Conservation (phyloP, 345 rosid genomes). For the Citrus hindsii region DNA sequence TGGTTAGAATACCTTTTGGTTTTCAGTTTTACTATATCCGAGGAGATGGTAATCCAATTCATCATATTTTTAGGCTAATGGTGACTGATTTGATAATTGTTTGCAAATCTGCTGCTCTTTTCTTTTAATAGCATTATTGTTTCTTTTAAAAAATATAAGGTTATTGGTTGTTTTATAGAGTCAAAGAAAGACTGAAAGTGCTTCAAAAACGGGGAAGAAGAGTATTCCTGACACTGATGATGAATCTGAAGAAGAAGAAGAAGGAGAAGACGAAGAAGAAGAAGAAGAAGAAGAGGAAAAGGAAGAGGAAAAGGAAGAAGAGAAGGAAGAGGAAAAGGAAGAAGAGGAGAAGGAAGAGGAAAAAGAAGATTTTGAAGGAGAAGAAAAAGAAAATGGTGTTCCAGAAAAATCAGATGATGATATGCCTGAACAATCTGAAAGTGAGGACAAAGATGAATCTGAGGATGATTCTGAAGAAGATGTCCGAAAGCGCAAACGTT, state of each 20-base stretch:
- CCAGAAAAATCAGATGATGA: slow-evolving; percentile 64
- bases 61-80: not conserved
- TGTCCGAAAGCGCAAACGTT: slow-evolving; percentile 45
- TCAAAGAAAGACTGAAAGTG: slow-evolving; percentile 48
- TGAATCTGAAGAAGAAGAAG: slow-evolving; percentile 54
- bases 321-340: slow-evolving; percentile 54
- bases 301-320: slow-evolving; percentile 30
- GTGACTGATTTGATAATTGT: not conserved
- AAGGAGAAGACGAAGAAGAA: slow-evolving; percentile 11
- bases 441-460: slow-evolving; percentile 63
- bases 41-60: not conserved
- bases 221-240: slow-evolving; percentile 45
- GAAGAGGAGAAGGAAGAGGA: slow-evolving; percentile 30
- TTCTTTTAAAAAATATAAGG: not conserved
- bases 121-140: not conserved
- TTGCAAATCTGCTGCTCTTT: not conserved
- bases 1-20: not conserved
- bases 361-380: slow-evolving; percentile 45
- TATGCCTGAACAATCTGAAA: slow-evolving; percentile 49
- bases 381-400: slow-evolving; percentile 59
- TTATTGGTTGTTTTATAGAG: slow-evolving; percentile 38
- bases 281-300: slow-evolving; percentile 25
- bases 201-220: slow-evolving; percentile 41
- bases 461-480: slow-evolving; percentile 83
- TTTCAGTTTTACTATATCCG: not conserved